Evolutionary conservation across 2,329 filamentous ascomycete genomes (phyloP).

Genomic region (Xylaria sp.): DNA sequence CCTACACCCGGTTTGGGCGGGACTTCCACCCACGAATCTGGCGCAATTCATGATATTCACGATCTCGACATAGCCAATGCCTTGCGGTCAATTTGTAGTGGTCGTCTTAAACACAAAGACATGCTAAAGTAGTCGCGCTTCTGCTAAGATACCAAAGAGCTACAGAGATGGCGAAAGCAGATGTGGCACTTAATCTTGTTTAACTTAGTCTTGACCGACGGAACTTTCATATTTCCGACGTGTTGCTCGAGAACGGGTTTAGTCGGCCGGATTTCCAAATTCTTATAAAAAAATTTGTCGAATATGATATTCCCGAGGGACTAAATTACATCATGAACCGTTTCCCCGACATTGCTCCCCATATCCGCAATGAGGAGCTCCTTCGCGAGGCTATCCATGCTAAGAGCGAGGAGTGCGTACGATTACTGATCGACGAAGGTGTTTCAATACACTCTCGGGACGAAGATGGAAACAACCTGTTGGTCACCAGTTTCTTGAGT

Average conservation of each 20-base stretch:
- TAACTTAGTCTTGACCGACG: not conserved
- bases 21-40: too few species aligned
- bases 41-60: not conserved
- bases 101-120: conserved; percentile 17
- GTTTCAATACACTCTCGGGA: conserved; percentile 19
- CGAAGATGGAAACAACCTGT: conserved; percentile 16
- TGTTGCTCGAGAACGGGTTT: conserved; percentile 32
- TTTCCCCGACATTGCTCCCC: conserved; percentile 8
- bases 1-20: not conserved
- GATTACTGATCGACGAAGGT: conserved; percentile 33
- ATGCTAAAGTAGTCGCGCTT: conserved; percentile 21
- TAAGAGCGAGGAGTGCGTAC: conserved; percentile 8
- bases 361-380: not conserved
- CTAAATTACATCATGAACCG: conserved; percentile 15
- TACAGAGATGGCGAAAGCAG: not conserved
- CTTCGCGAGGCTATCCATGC: conserved; percentile 7
- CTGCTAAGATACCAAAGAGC: conserved; percentile 20
- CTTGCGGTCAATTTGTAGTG: conserved; percentile 10
- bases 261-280: not conserved
- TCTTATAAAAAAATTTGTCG: not conserved
- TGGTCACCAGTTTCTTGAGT: conserved; percentile 31
- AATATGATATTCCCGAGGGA: not conserved
- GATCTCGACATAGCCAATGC: conserved; percentile 16
- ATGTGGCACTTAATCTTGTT: conserved; percentile 4
- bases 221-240: conserved; percentile 17